Base-by-base conservation (phyloP, 2,329 filamentous ascomycete species). In the Aspergillus brunneoviolaceus region DNA sequence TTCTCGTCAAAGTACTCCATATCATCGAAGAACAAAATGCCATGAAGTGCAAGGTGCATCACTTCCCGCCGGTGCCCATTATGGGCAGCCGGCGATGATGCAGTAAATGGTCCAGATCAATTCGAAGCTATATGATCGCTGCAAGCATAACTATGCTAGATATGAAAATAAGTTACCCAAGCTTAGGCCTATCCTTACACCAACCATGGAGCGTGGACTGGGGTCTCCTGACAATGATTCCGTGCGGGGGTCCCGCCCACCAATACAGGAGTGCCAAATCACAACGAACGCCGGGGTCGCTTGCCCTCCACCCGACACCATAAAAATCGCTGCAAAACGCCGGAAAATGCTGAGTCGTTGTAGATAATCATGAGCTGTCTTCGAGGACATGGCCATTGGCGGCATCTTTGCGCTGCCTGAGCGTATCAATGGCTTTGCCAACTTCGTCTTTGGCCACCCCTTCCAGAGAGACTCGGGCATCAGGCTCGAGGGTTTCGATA, bases 401-500 rank as follows among this genome's bases (percentile, higher is more conserved):
- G 45, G 65, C 65, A 57, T 47, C 62, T 57, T 58, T 67, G 62
- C 51, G 63, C 35, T 69, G 67, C 54, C 65, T 69, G 25, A 78
- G 62, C 14, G 63, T 59, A 27, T 72, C 82, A 55, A 96, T 82
- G 16, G 92, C 92, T 67, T 84, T 87, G 61, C 87, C 85, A 4
- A 97, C 94, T 77, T 96, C 92, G 49, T 87, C 85, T 19, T 82
- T 85, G 14, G 92, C 93, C 69, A 91, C 84, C 67, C 84, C 86
- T 77, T 96, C 90, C 84, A 92, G 92, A 51, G 83, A 84, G 64
- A 84, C 85, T 59, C 87, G 85, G 58, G 86, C 85, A 29, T 86
- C 84, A 23, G 89, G 83, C 69, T 90, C 85, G 31, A 95, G 82
- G 25, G 81, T 76, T 21, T 82, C 77, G 14, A 82, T 81, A 42